Conservation (phyloP, 176 grass and related monocot genomes). For the Aegilops tauschii region DNA sequence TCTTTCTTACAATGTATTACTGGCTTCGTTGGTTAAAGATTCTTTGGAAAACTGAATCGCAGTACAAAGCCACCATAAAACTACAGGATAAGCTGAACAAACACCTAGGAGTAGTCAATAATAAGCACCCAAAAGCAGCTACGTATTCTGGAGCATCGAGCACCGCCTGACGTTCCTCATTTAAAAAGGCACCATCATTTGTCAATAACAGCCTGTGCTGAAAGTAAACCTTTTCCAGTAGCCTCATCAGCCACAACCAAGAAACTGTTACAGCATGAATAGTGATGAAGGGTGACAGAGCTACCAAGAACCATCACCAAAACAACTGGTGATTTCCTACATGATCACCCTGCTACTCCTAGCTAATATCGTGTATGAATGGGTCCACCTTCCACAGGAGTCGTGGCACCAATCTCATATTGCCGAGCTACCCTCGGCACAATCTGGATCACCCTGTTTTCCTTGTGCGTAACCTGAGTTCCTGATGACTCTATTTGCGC, state of each 20-base stretch:
- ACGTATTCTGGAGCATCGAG: background rate
- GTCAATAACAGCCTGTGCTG: background rate
- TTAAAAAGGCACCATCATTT: background rate
- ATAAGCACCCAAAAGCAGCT: background rate
- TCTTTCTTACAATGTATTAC: background rate
- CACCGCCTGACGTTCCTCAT: background rate
- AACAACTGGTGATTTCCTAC: conserved; percentile 7
- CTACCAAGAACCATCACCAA: background rate
- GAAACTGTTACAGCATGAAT: background rate
- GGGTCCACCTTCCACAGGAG: background rate
- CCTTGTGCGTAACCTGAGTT: background rate
- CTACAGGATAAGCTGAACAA: background rate
- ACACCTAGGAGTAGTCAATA: background rate
- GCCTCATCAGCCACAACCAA: background rate
- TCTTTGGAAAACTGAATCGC: background rate
- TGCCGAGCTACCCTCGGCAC: background rate
- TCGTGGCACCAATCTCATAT: background rate
- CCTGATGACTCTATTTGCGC: background rate
- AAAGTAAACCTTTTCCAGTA: background rate
- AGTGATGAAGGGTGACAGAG: background rate
- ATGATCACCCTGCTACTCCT: background rate
- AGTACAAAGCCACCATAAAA: background rate
- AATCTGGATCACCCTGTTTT: background rate
- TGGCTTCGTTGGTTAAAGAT: background rate
- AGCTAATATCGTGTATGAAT: background rate